phyloP scores from a whole-genome alignment of 208 protist genomes.

The Trypanosoma cruzi region DNA sequence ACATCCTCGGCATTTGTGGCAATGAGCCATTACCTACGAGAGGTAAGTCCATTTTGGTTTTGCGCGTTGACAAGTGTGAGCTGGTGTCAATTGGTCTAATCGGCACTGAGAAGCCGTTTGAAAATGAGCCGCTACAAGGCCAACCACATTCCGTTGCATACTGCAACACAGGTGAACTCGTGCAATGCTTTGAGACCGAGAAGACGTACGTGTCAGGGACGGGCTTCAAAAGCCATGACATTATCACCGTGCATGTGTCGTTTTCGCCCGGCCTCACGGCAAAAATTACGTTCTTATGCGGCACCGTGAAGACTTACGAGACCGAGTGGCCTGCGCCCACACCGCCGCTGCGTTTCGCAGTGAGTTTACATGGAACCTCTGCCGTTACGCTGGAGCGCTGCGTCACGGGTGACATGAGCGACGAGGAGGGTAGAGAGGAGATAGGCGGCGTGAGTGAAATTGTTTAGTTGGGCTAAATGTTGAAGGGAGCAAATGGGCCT shows the following conservation, averaged over 20 bases:
- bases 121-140: slow-evolving; percentile 55
- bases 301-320: slow-evolving; percentile 35
- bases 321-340: slow-evolving; percentile 70
- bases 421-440: not conserved
- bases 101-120: slow-evolving; percentile 35
- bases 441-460: not conserved
- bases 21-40: slow-evolving; percentile 53
- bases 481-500: not conserved
- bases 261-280: slow-evolving; percentile 29
- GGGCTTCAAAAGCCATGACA: slow-evolving; percentile 58
- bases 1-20: slow-evolving; percentile 78
- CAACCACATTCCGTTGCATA: slow-evolving; percentile 71
- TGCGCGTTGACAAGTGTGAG: slow-evolving; percentile 84
- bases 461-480: not conserved
- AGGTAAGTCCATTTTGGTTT: slow-evolving; percentile 51
- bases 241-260: slow-evolving; percentile 53
- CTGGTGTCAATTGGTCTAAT: slow-evolving; percentile 71
- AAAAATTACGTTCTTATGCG: slow-evolving; percentile 22
- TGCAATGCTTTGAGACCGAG: slow-evolving; percentile 17
- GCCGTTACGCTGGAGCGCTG: slow-evolving; percentile 53
- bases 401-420: slow-evolving; percentile 5
- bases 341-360: slow-evolving; percentile 79
- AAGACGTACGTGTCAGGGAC: slow-evolving; percentile 39
- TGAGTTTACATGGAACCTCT: slow-evolving; percentile 80
- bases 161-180: slow-evolving; percentile 82